Base-by-base conservation (phyloP, 2,329 filamentous ascomycete genomes). In the Hymenoscyphus fructigenus region DNA sequence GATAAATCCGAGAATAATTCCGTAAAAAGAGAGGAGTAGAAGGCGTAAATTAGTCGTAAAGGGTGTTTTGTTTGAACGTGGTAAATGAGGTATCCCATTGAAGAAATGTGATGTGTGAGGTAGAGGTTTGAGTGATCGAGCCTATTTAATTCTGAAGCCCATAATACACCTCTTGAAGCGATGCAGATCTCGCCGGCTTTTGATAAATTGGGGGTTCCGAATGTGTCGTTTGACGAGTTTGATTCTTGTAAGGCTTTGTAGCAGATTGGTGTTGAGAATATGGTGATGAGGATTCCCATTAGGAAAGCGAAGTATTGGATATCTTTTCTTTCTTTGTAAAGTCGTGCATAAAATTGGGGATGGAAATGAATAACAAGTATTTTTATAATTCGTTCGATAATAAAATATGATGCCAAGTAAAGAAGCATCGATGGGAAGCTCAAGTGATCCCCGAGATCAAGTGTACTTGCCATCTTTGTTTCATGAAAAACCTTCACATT, bases 301-400 rank as follows among this genome's bases (percentile, higher is more conserved):
- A 64, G 14, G 28, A 63, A 66, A 10, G 61, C 53, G 57, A 66
- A 66, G 20, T 63, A 66, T 44, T 60, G 61, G 15, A 61, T 29
- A 56, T 66, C 64, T 17, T 63, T 64, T 36, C 61, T 57, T 4
- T 64, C 38, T 3, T 41, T 28, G 32, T 53, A 57, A 5, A 64
- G 88, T 53, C 20, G 9, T 5, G 47, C 10, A 53, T 53, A 53
- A 53, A 14, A 26, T 14, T 26, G 20, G 47, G 47, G 47, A 26
- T 23, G 14, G 20, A 53, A 53, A 26, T 23, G 3, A 23, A 26
- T 53, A 23, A 53, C 26, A 26, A 14, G 3, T 4, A 12, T 2
- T 23, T 53, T 53, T 0, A 53, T 26, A 23, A 10, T 9, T 53
- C 47, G 10, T 26, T 53, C 47, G 12, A 53, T 26, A 4, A 53